Evolutionary conservation across 1,139 yeast genomes (phyloP), one percentile per base, ranked within the genome.

Genomic region (Debaryomyces robertsiae): DNA sequence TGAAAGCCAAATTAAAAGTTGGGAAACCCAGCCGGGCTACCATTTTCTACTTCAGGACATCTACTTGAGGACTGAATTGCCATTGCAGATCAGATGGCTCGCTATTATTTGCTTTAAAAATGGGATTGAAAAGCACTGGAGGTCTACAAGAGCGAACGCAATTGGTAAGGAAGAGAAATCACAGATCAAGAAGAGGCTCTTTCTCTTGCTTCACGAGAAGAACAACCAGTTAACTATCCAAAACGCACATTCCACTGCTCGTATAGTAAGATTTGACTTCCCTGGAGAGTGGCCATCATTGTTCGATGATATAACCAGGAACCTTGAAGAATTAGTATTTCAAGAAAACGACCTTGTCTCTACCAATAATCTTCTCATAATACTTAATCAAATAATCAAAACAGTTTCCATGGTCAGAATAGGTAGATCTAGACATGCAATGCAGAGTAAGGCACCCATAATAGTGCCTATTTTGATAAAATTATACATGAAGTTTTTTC

Each of bases 91-190:
- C 6, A 69, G 98, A 54, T 89, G 96, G 95, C 67, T 91, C 31
- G 91, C 96, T 0, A 75, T 89, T 3, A 91, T 93, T 32, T 86
- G 86, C 49, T 80, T 93, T 60, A 93, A 93, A 55, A 93, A 91
- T 61, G 95, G 95, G 1, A 69, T 88, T 17, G 95, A 88, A 24
- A 81, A 76, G 53, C 81, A 81, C 54, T 91, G 98, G 98, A 69
- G 96, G 43, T 68, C 82, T 0, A 73, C 89, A 0, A 72, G 88
- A 22, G 65, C 59, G 29, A 56, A 67, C 50, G 79, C 87, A 1
- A 80, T 89, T 11, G 50, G 72, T 7, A 75, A 73, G 39, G 89
- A 84, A 10, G 97, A 90, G 54, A 91, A 90, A 57, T 50, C 51
- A 0, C 76, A 73, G 39, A 87, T 93, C 38, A 73, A 83, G 41